Conservation (phyloP, 345 rosid genomes). For the Salix brachista region DNA sequence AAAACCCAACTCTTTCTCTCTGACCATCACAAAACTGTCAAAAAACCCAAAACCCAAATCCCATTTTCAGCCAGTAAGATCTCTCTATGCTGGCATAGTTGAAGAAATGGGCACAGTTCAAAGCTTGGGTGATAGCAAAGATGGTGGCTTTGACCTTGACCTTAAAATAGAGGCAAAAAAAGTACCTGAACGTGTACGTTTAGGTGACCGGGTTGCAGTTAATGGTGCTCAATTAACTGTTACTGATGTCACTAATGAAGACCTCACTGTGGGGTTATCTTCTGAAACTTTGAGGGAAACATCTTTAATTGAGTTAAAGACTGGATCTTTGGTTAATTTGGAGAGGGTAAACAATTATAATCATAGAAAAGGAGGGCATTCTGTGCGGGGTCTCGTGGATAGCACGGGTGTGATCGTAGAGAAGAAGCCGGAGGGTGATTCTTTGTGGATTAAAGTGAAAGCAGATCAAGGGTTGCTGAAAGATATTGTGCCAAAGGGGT, state of each 20-base stretch:
- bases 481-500: constrained; percentile 82
- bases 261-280: constrained; percentile 64
- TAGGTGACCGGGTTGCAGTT: constrained; percentile 81
- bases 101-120: constrained; percentile 77
- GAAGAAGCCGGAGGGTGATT: constrained; percentile 62
- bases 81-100: constrained; percentile 79
- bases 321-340: constrained; percentile 74
- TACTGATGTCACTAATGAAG: constrained; percentile 48
- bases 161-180: constrained; percentile 56
- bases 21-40: neutral
- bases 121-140: constrained; percentile 42
- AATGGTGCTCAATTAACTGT: constrained; percentile 87
- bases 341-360: too few species aligned
- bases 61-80: constrained; percentile 23
- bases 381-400: constrained; percentile 93
- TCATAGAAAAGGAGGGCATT: constrained; percentile 87
- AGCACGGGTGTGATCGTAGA: constrained; percentile 75
- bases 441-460: constrained; percentile 82
- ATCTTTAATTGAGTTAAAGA: constrained; percentile 55
- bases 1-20: neutral
- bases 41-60: neutral
- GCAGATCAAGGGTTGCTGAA: constrained; percentile 43
- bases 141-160: constrained; percentile 68
- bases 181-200: constrained; percentile 58
- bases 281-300: constrained; percentile 81